phyloP scores from a whole-genome alignment of 768 basidiomycete species.

The Trametes cingulata region DNA sequence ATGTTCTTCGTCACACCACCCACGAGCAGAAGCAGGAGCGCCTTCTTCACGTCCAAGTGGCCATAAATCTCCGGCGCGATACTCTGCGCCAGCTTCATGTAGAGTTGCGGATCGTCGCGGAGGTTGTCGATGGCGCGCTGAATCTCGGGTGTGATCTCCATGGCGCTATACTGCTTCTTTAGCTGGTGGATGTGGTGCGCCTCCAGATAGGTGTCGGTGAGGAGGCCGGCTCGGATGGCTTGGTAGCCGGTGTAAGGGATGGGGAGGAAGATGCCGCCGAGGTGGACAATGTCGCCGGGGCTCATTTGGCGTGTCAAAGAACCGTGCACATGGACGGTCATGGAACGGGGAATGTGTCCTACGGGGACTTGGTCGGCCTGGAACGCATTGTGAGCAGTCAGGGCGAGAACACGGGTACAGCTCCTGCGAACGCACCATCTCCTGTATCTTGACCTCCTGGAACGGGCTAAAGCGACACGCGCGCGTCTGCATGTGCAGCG shows the following conservation, averaged over 20 bases:
- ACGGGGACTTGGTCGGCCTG: slow-evolving; percentile 98
- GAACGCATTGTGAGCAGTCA: no score
- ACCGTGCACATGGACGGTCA: slow-evolving; percentile 95
- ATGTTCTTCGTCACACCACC: slow-evolving; percentile 96
- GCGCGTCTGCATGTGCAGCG: slow-evolving; percentile 96
- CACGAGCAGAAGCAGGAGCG: slow-evolving; percentile 85
- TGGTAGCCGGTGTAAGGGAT: slow-evolving; percentile 98
- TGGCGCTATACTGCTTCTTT: slow-evolving; percentile 95
- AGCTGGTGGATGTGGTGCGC: slow-evolving; percentile 87
- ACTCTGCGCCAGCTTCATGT: slow-evolving; percentile 84
- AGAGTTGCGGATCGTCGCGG: slow-evolving; percentile 74
- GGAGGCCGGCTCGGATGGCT: slow-evolving; percentile 91
- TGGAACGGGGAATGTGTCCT: slow-evolving; percentile 97
- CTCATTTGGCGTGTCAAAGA: slow-evolving; percentile 87
- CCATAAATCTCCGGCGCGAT: slow-evolving; percentile 99
- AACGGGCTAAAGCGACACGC: slow-evolving; percentile 97
- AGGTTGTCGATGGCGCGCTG: slow-evolving; percentile 67
- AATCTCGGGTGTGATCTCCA: slow-evolving; percentile 90
- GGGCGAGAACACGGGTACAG: not conserved
- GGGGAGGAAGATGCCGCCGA: slow-evolving; percentile 97
- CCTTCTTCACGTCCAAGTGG: slow-evolving; percentile 96
- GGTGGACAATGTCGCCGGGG: slow-evolving; percentile 93
- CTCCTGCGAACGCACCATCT: slow-evolving; percentile 76
- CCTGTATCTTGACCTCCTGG: slow-evolving; percentile 98
- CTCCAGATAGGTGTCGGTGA: slow-evolving; percentile 97